Conservation (phyloP, 2,329 filamentous ascomycete genomes). For the Triangularia verruculosa region DNA sequence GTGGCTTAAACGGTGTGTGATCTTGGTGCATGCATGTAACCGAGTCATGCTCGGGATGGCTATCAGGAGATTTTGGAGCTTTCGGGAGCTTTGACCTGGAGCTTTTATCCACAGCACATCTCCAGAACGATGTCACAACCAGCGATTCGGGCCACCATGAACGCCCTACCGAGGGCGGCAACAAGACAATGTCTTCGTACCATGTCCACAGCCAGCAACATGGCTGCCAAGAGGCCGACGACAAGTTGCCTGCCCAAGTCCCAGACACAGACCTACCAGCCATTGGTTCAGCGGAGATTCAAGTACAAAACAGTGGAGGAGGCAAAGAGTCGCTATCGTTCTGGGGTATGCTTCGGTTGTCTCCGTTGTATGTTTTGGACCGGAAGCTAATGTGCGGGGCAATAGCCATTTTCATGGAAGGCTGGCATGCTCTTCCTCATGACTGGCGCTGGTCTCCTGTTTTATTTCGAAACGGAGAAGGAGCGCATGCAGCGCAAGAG, state of each 20-base stretch:
- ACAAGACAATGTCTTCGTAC: constrained; percentile 43
- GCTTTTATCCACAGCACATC: not conserved
- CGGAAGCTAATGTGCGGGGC: constrained; percentile 6
- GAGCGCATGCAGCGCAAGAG: constrained; percentile 83
- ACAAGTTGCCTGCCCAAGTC: constrained; percentile 18
- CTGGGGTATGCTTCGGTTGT: constrained; percentile 44
- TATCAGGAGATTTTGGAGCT: constrained; percentile 7
- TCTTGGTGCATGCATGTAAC: not conserved
- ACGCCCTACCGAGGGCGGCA: constrained; percentile 33
- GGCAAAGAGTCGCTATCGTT: constrained; percentile 56
- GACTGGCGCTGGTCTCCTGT: constrained; percentile 72
- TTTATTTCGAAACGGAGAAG: constrained; percentile 95
- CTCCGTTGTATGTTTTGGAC: not conserved
- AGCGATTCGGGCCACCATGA: constrained; percentile 36
- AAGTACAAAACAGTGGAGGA: constrained; percentile 56
- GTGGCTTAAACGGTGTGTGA: not conserved
- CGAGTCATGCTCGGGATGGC: not conserved
- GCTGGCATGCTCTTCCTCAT: constrained; percentile 80
- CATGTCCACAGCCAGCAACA: constrained; percentile 35
- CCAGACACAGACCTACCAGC: constrained; percentile 26
- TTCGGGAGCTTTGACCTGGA: constrained; percentile 3
- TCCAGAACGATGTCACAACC: constrained; percentile 39
- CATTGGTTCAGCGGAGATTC: constrained; percentile 37
- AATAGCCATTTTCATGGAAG: constrained; percentile 88
- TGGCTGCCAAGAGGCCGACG: constrained; percentile 24